phyloP scores from a whole-genome alignment of 164 flowering plant species.

The Magnolia changhungtana region DNA sequence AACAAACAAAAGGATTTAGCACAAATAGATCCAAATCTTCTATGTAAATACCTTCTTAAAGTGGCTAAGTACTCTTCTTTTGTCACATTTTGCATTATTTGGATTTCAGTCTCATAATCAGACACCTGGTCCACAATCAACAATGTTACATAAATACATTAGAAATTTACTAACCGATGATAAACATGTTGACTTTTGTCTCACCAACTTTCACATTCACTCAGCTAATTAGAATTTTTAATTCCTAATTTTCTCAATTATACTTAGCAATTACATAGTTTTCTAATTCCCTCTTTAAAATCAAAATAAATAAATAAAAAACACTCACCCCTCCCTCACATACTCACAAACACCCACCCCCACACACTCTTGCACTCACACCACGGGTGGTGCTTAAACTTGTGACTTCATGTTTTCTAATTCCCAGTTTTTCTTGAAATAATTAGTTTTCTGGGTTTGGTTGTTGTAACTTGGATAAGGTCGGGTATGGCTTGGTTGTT shows the following conservation, averaged over 20 bases:
- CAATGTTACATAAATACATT: not conserved
- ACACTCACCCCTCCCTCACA: too few relatives aligned
- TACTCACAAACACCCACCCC: too few relatives aligned
- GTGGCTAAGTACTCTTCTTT: slow-evolving; percentile 61
- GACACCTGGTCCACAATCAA: slow-evolving; percentile 27
- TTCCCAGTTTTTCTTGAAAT: not conserved
- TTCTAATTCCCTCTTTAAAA: not conserved
- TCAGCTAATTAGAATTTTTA: too few relatives aligned
- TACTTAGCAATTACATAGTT: too few relatives aligned
- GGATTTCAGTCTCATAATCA: slow-evolving; percentile 47
- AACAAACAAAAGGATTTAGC: too few relatives aligned
- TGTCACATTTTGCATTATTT: slow-evolving; percentile 42
- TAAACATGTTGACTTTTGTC: not conserved
- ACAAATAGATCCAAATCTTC: not conserved
- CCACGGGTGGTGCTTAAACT: not conserved
- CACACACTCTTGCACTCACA: too few relatives aligned
- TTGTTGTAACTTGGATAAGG: too few relatives aligned
- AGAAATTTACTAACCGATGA: not conserved
- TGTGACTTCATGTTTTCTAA: not conserved
- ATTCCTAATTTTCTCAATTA: too few relatives aligned
- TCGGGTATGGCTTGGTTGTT: too few relatives aligned
- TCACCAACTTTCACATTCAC: not conserved
- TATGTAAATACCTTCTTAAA: slow-evolving; percentile 40
- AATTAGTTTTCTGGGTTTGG: too few relatives aligned
- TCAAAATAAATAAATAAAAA: too few relatives aligned